Base-by-base conservation (phyloP, 2,329 filamentous ascomycete species). In the Penicillium fuscoglaucum region DNA sequence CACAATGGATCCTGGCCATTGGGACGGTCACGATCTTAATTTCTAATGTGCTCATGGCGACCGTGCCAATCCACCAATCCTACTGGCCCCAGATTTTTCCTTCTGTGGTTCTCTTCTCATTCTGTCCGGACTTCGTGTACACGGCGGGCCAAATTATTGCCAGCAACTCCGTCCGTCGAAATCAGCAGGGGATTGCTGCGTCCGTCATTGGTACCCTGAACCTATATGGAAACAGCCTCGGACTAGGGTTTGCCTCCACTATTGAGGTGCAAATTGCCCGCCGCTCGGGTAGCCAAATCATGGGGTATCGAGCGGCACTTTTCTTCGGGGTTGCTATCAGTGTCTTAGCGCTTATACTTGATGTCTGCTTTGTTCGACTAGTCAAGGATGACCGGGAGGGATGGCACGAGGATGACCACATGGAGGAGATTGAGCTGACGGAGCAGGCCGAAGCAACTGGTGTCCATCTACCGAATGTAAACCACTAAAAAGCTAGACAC, bases 81-180 rank as follows among this genome's bases (percentile, higher is more conserved):
- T 83, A 74, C 63, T 81, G 78, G 78, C 71, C 71, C 2, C 70
- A 72, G 37, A 48, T 69, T 1, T 83, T 83, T 50, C 78, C 70
- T 0, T 73, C 72, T 2, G 69, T 71, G 17, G 56, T 77, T 5
- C 60, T 77, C 9, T 68, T 71, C 26, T 59, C 68, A 0, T 75
- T 75, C 63, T 80, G 78, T 31, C 80, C 80, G 0, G 82, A 84
- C 58, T 76, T 84, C 2, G 74, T 82, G 6, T 83, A 78, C 53
- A 78, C 80, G 0, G 80, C 79, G 0, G 80, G 80, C 0, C 80
- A 84, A 58, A 80, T 84, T 5, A 82, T 84, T 54, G 80, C 81
- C 0, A 83, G 82, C 54, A 83, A 84, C 56, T 77, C 75, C 0
- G 81, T 84, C 31, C 72, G 66, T 3, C 72, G 75, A 3, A 73